Evolutionary conservation across 306 rosid species (phyloP).

Genomic region (Corylus heterophylla): DNA sequence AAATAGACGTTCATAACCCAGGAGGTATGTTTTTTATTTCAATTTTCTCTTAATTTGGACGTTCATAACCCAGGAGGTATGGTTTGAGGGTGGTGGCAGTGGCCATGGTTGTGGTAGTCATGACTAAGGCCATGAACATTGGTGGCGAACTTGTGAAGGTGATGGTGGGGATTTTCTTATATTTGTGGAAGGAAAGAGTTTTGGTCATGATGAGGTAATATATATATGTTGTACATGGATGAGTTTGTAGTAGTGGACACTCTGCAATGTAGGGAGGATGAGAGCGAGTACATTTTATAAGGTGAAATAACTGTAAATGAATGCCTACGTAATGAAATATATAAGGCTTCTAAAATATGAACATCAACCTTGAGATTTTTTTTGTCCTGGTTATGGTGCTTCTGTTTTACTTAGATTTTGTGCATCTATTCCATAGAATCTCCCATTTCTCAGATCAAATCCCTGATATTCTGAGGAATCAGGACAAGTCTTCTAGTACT

Average conservation of each 20-base stretch:
- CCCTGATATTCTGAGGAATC: neutral
- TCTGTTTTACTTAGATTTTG: neutral
- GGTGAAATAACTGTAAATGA: neutral
- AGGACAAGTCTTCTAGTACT: neutral
- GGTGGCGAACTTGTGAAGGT: neutral
- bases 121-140: neutral
- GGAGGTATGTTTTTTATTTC: slow-evolving; percentile 48
- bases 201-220: neutral
- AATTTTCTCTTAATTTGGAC: neutral
- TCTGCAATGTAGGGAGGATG: neutral
- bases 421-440: neutral
- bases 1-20: slow-evolving; percentile 89
- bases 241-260: neutral
- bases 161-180: neutral
- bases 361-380: neutral
- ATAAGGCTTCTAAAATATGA: too few relatives aligned
- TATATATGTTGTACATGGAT: neutral
- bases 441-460: neutral
- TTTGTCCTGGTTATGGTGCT: neutral
- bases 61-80: too few relatives aligned
- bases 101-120: neutral
- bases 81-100: neutral
- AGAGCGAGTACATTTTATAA: neutral
- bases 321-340: too few relatives aligned
- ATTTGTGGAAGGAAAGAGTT: neutral